Conservation (phyloP, 495 filamentous ascomycete species). For the Podospora fimiseda region DNA sequence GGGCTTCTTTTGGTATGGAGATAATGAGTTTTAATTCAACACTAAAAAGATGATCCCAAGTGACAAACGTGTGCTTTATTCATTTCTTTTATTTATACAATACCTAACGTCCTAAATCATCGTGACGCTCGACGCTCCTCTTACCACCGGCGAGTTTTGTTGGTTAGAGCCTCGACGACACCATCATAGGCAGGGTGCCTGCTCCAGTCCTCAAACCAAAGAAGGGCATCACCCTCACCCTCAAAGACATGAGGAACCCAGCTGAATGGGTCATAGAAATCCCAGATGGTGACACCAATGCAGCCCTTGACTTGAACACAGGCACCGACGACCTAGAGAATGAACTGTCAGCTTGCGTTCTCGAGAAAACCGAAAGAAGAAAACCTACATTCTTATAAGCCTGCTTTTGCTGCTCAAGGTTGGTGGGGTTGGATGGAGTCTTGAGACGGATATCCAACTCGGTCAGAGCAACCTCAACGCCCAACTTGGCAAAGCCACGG, state of each 20-base stretch:
- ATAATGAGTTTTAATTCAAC: too few relatives aligned
- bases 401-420: constrained; percentile 48
- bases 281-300: constrained; percentile 67
- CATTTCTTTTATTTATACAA: too few relatives aligned
- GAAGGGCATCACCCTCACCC: constrained; percentile 46
- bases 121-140: too few relatives aligned
- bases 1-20: too few relatives aligned
- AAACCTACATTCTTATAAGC: constrained; percentile 44
- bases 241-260: constrained; percentile 55
- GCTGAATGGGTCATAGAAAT: constrained; percentile 46
- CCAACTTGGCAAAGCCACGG: constrained; percentile 41
- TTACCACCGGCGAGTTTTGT: constrained; percentile 15
- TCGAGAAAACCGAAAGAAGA: neutral
- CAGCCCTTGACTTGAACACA: constrained; percentile 54
- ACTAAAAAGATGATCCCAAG: too few relatives aligned
- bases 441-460: constrained; percentile 56
- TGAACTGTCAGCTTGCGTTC: constrained; percentile 4
- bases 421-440: constrained; percentile 35
- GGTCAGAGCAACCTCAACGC: constrained; percentile 56
- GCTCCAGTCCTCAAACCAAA: constrained; percentile 46
- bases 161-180: constrained; percentile 25
- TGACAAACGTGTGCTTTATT: too few relatives aligned
- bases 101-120: too few relatives aligned
- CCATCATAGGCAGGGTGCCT: constrained; percentile 53
- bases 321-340: constrained; percentile 38